These are phyloP conservation scores for Fusarium setosum DNA, from an alignment of 2,329 filamentous ascomycete species.

Conservation along the genomic window DNA sequence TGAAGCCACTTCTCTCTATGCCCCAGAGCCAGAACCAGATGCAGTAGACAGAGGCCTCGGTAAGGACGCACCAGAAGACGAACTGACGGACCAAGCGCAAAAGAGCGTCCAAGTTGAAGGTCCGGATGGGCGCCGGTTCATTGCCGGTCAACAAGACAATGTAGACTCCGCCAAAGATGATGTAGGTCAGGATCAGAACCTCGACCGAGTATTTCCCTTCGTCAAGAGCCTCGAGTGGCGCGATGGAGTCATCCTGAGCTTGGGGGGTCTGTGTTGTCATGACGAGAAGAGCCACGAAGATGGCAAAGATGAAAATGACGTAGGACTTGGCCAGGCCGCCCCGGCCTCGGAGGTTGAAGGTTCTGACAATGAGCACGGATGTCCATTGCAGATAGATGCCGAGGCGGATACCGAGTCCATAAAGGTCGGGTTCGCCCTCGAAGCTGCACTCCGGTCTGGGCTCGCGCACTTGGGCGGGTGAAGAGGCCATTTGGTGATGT, in stretches of 20 bases:
- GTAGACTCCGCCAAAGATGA: background rate
- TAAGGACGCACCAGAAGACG: background rate
- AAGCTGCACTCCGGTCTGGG: background rate
- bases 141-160: background rate
- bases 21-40: background rate
- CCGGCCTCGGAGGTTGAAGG: background rate
- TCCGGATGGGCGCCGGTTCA: background rate
- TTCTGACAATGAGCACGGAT: background rate
- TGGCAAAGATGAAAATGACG: background rate
- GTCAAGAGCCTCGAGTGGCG: too few relatives aligned
- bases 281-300: background rate
- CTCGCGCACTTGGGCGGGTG: too few relatives aligned
- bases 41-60: background rate
- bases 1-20: background rate
- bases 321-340: background rate
- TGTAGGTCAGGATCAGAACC: background rate
- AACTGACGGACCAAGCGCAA: background rate
- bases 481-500: background rate
- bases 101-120: background rate
- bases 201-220: background rate
- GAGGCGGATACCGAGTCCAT: background rate
- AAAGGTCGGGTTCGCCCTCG: background rate
- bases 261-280: background rate
- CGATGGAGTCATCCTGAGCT: background rate
- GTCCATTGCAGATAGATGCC: constrained; percentile 1